Conservation (phyloP, 805 yeast genomes). For the Myxozyma monticola region DNA sequence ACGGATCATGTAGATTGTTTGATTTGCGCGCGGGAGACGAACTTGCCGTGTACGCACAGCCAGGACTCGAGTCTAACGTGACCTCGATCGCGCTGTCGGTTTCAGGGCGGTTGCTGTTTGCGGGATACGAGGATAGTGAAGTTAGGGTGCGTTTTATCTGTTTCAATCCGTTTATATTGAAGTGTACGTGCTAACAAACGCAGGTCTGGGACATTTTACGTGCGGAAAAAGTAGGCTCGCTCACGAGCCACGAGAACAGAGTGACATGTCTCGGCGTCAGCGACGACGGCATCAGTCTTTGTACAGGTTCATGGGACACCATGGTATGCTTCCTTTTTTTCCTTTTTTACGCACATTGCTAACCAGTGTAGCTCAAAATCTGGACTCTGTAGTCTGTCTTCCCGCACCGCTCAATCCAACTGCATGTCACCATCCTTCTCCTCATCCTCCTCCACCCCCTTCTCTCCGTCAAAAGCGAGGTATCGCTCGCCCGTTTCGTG, state of each 20-base stretch:
- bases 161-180: not conserved
- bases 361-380: conserved; percentile 11
- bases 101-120: conserved; percentile 72
- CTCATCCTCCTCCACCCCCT: too few species aligned
- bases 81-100: conserved; percentile 68
- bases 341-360: not conserved
- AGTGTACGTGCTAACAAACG: not conserved
- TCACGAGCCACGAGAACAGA: conserved; percentile 65
- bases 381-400: conserved; percentile 7
- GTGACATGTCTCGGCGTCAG: conserved; percentile 64
- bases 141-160: conserved; percentile 40
- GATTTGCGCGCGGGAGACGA: conserved; percentile 79
- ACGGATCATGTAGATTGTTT: conserved; percentile 65
- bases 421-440: too few species aligned
- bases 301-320: conserved; percentile 80
- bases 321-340: conserved; percentile 40
- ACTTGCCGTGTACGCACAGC: conserved; percentile 48
- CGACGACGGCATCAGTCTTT: conserved; percentile 73
- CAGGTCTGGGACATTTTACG: conserved; percentile 75
- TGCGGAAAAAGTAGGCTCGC: conserved; percentile 61
- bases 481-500: too few species aligned
- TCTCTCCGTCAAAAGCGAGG: too few species aligned
- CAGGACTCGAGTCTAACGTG: conserved; percentile 44
- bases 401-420: too few species aligned
- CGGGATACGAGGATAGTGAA: conserved; percentile 73